Evolutionary conservation across 1,284 basidiomycete species (phyloP).

Genomic region (Marasmius fiardii): DNA sequence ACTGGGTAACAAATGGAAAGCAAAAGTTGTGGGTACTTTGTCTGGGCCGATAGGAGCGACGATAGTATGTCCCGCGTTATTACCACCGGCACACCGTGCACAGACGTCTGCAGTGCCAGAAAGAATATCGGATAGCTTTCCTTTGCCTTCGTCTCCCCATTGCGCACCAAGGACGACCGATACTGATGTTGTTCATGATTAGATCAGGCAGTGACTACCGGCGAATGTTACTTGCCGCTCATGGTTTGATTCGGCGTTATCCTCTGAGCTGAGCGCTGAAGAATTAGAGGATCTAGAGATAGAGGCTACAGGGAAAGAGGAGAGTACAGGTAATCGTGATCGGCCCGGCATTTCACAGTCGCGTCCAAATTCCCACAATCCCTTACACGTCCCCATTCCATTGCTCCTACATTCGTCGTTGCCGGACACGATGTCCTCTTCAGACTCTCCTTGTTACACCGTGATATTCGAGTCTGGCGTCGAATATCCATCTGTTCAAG

Average conservation of each 20-base stretch:
- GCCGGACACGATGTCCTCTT: slow-evolving; percentile 22
- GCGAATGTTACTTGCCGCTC: slow-evolving; percentile 22
- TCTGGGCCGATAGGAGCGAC: slow-evolving; percentile 76
- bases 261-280: no score
- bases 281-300: no score
- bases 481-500: slow-evolving; percentile 78
- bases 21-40: slow-evolving; percentile 79
- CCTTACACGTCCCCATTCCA: background rate
- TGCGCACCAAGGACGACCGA: slow-evolving; percentile 85
- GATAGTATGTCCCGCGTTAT: slow-evolving; percentile 99
- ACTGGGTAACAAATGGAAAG: slow-evolving; percentile 94
- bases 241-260: slow-evolving; percentile 11
- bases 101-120: slow-evolving; percentile 89
- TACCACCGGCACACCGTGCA: slow-evolving; percentile 95
- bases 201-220: background rate
- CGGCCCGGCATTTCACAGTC: no score
- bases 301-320: no score
- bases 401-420: background rate
- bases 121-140: slow-evolving; percentile 93
- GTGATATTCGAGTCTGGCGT: slow-evolving; percentile 78
- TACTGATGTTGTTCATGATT: slow-evolving; percentile 32
- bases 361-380: background rate
- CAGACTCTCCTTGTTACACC: slow-evolving; percentile 77
- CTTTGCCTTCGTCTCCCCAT: slow-evolving; percentile 97
- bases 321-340: no score